Conservation (phyloP, 1,284 basidiomycete genomes). For the Cryptococcus maquisensis region DNA sequence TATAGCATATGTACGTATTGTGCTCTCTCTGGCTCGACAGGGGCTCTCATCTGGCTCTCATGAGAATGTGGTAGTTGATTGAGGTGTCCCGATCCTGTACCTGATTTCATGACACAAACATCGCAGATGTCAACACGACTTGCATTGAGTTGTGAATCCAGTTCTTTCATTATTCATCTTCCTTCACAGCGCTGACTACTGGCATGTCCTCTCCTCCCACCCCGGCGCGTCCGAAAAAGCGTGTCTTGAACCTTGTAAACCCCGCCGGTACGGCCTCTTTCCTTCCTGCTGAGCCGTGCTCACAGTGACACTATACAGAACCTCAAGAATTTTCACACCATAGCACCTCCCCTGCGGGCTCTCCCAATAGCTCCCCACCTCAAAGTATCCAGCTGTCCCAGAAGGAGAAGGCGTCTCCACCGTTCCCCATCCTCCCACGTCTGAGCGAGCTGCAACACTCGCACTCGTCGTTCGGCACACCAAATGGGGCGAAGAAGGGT, state of each 20-base stretch:
- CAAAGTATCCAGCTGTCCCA: background rate
- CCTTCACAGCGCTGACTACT: too few species aligned
- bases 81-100: too few species aligned
- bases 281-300: background rate
- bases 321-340: slow-evolving; percentile 24
- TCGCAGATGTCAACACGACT: too few species aligned
- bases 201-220: slow-evolving; percentile 7
- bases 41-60: too few species aligned
- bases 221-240: slow-evolving; percentile 20
- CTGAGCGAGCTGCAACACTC: slow-evolving; percentile 7
- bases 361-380: background rate
- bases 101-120: too few species aligned
- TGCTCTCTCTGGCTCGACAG: too few species aligned
- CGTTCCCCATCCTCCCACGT: background rate
- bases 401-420: background rate
- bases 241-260: slow-evolving; percentile 34
- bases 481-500: slow-evolving; percentile 18
- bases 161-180: too few species aligned
- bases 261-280: slow-evolving; percentile 24
- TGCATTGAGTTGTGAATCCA: too few species aligned
- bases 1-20: too few species aligned
- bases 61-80: too few species aligned
- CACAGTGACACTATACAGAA: slow-evolving; percentile 7
- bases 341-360: slow-evolving; percentile 11
- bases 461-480: background rate